phyloP scores from a whole-genome alignment of 2,329 filamentous ascomycete genomes.

The Sporothrix humicola region DNA sequence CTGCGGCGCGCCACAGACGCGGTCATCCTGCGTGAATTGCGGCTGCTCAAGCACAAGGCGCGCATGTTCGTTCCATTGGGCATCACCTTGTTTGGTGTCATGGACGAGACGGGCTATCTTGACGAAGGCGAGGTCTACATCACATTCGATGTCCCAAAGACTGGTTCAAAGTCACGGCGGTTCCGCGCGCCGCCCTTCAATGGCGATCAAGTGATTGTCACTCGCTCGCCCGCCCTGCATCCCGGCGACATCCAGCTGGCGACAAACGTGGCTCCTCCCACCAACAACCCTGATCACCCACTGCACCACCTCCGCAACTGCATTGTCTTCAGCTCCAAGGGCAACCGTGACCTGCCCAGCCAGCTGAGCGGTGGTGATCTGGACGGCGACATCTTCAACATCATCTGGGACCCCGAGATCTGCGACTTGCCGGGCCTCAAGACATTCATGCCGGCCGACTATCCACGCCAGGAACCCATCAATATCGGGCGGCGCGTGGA shows the following conservation, averaged over 20 bases:
- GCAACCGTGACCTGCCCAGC: conserved; percentile 75
- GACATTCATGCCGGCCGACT: conserved; percentile 68
- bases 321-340: conserved; percentile 76
- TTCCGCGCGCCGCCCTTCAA: conserved; percentile 37
- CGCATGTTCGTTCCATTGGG: conserved; percentile 74
- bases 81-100: conserved; percentile 79
- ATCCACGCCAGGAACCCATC: conserved; percentile 62
- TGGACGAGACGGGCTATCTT: conserved; percentile 78
- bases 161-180: conserved; percentile 36
- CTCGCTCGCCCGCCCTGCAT: conserved; percentile 80
- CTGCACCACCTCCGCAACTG: conserved; percentile 71
- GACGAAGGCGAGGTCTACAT: conserved; percentile 72
- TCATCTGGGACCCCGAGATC: conserved; percentile 69
- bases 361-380: conserved; percentile 81
- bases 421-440: conserved; percentile 50
- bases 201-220: conserved; percentile 64
- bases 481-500: conserved; percentile 67
- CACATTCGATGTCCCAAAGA: conserved; percentile 44
- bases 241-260: conserved; percentile 79
- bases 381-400: conserved; percentile 80
- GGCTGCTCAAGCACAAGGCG: conserved; percentile 77
- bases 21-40: conserved; percentile 70
- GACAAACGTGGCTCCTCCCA: conserved; percentile 64
- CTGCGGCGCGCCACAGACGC: conserved; percentile 74
- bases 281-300: conserved; percentile 54